phyloP scores from a whole-genome alignment of 2,329 filamentous ascomycete species.

The Claviceps africana region DNA sequence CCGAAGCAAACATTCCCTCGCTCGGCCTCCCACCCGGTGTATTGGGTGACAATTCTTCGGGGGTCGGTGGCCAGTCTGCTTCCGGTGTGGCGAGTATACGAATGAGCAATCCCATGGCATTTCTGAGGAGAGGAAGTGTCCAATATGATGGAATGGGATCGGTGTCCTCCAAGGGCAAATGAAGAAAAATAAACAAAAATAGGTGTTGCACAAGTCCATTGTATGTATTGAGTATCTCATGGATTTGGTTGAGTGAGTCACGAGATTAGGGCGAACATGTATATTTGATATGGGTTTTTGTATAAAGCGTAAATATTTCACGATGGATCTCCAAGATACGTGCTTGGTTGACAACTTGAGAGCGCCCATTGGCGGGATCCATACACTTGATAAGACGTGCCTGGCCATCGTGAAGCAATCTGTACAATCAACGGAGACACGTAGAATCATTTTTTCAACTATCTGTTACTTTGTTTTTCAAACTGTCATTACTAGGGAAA shows the following conservation, averaged over 20 bases:
- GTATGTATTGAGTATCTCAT: not conserved
- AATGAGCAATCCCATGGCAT: conserved; percentile 31
- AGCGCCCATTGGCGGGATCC: too few species aligned
- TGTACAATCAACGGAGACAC: too few species aligned
- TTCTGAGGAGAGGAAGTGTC: conserved; percentile 35
- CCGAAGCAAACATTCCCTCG: conserved; percentile 44
- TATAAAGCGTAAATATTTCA: not conserved
- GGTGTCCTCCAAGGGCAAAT: conserved; percentile 10
- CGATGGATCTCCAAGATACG: too few species aligned
- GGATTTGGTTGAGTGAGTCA: not conserved
- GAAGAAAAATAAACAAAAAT: not conserved
- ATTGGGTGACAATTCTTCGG: conserved; percentile 16
- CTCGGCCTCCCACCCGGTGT: conserved; percentile 45
- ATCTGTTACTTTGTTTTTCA: too few species aligned
- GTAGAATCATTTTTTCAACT: too few species aligned
- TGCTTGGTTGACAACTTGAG: too few species aligned
- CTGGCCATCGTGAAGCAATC: too few species aligned
- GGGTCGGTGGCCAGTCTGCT: conserved; percentile 5
- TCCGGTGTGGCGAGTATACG: conserved; percentile 18
- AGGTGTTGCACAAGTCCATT: not conserved
- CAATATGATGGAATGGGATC: conserved; percentile 24
- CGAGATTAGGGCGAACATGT: not conserved
- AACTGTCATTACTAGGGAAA: too few species aligned
- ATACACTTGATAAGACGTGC: too few species aligned
- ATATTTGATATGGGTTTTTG: not conserved